phyloP scores from a whole-genome alignment of 1,284 basidiomycete genomes.

The Pisolithus thermaeus region DNA sequence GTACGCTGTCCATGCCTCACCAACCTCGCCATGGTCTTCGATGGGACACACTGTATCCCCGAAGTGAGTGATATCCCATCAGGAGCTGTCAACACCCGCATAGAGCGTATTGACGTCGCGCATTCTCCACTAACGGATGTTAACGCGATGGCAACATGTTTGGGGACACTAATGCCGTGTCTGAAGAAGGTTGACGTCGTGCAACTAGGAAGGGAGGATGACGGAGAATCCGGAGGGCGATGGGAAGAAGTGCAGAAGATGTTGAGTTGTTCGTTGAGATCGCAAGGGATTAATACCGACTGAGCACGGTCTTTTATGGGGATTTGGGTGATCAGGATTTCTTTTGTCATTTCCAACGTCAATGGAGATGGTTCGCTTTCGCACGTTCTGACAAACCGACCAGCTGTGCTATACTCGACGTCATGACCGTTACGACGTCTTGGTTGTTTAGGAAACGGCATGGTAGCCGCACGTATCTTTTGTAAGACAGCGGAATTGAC shows the following conservation, averaged over 20 bases:
- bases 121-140: neutral
- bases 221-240: neutral
- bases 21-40: constrained; percentile 17
- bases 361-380: too few relatives aligned
- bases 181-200: neutral
- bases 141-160: neutral
- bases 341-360: too few relatives aligned
- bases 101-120: neutral
- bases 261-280: neutral
- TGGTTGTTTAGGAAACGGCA: too few relatives aligned
- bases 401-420: too few relatives aligned
- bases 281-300: neutral
- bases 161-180: neutral
- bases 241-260: neutral
- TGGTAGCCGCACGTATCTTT: too few relatives aligned
- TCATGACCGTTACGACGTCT: too few relatives aligned
- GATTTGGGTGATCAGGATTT: neutral
- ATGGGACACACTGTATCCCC: constrained; percentile 7
- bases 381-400: too few relatives aligned
- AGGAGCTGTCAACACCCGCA: neutral
- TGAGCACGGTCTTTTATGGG: neutral
- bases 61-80: neutral
- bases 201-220: neutral
- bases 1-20: constrained; percentile 14
- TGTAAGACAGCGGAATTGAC: too few relatives aligned